Evolutionary conservation across 176 grass and related monocot genomes (phyloP), one percentile per base, ranked within the genome.

Genomic region (Zoysia japonica): DNA sequence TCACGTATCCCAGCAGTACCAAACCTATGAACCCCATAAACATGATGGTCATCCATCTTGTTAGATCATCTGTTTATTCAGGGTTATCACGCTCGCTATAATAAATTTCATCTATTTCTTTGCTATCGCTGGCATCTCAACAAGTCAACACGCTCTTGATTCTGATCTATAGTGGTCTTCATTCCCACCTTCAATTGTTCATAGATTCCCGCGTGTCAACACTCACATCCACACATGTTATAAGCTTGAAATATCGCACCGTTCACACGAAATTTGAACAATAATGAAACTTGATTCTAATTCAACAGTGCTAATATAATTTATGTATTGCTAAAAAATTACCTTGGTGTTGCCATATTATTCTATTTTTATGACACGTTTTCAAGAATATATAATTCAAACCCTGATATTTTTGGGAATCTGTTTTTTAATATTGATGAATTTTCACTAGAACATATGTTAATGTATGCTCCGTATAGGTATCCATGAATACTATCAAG

Each of bases 171-270:
- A 2, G 4, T 13, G 35, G 61, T 63, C 28, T 11, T 38, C 35
- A 5, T 6, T 63, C 28, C 61, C 61, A 38, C 10, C 11, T 13
- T 2, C 3, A 5, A 63, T 63, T 38, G 4, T 63, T 62, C 7
- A 2, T 78, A 41, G 36, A 75, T 64, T 50, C 60, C 9, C 4
- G 49, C 15, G 9, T 66, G 60, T 9, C 15, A 51, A 51, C 5
- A 41, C 61, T 66, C 36, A 5, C 39, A 16, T 52, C 61, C 75
- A 78, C 47, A 66, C 61, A 78, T 52, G 9, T 65, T 41, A 41
- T 48, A 42, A 5, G 9, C 3, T 52, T 9, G 45, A 77, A 63
- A 16, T 55, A 9, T 0, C 38, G 12, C 9, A 19, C 17, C 55
- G 3, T 63, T 48, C 20, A 36, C 9, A 62, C 0, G 37, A 20